These are phyloP conservation scores for Kregervanrija fluxuum DNA, from an alignment of 805 yeast species.

Conservation along the genomic window DNA sequence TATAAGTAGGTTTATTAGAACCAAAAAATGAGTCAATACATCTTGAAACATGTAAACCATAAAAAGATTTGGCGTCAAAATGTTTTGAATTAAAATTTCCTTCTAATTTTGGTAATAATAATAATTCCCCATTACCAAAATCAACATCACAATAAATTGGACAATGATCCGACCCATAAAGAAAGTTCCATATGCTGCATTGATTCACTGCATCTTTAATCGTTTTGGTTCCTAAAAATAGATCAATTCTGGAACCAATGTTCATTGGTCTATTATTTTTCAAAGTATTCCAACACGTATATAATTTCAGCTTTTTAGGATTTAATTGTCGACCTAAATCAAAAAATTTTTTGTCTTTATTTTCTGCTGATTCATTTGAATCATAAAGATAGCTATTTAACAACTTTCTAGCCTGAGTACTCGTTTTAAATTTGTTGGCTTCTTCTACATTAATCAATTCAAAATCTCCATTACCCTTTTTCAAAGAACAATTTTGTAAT, in stretches of 20 bases:
- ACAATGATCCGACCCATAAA: conserved; percentile 92
- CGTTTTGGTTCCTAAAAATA: conserved; percentile 45
- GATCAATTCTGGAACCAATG: conserved; percentile 84
- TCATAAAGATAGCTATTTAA: conserved; percentile 37
- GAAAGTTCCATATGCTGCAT: conserved; percentile 48
- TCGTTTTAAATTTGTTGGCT: conserved; percentile 30
- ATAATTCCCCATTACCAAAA: conserved; percentile 2
- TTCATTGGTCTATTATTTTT: conserved; percentile 72
- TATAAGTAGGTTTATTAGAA: not conserved
- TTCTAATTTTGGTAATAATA: not conserved
- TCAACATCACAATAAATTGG: conserved; percentile 73
- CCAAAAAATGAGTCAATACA: conserved; percentile 27
- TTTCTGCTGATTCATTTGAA: conserved; percentile 19
- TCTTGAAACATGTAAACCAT: conserved; percentile 28
- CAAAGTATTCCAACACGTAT: conserved; percentile 88
- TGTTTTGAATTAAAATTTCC: conserved; percentile 22
- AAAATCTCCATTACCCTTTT: conserved; percentile 23
- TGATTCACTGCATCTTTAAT: conserved; percentile 34
- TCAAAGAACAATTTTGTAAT: conserved; percentile 30
- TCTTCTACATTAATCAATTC: conserved; percentile 28
- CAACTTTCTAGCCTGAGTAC: conserved; percentile 35
- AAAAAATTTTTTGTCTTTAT: conserved; percentile 36
- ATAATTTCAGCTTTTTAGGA: conserved; percentile 56
- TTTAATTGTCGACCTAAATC: conserved; percentile 55
- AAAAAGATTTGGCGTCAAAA: conserved; percentile 49